Evolutionary conservation across 2,329 filamentous ascomycete genomes (phyloP), one percentile per base, ranked within the genome.

Genomic region (Fusarium pilosicola): DNA sequence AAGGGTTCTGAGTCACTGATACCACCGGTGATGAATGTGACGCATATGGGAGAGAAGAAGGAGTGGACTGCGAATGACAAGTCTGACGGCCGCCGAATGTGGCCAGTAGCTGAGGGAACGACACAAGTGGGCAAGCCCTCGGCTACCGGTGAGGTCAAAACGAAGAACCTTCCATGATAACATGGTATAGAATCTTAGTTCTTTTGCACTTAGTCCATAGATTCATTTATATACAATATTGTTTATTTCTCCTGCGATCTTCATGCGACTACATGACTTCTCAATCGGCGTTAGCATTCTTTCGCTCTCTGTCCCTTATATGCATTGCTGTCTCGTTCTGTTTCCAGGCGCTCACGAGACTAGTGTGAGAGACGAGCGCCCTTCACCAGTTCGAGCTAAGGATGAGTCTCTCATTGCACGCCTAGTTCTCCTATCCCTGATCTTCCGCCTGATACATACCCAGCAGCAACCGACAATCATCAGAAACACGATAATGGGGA

Each of bases 21-120:
- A 17, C 64, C 52, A 30, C 41, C 57, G 20, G 10, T 14, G 10
- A 45, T 63, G 64, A 69, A 69, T 10, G 24, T 39, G 8, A 69
- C 66, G 8, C 57, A 67, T 55, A 38, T 58, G n/a, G 66, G 57
- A 2, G 56, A 69, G 26, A 36, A 67, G 22, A 52, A 45, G n/a
- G 6, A 42, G 26, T 67, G 57, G 66, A 12, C n/a, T 52, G 49
- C 38, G 20, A 42, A 39, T 36, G 39, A 57, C 34, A 69, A 32
- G 28, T 24, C 12, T 41, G 26, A 42, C 38, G 51, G 34, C n/a
- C 51, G 42, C 12, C 3, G 28, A 30, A 46, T 28, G 30, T 69
- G 66, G 66, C 57, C 66, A 30, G 32, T 32, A 46, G 48, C 49
- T 7, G 30, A 48, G 3, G 49, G 17, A 7, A 44, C 54, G 9